phyloP scores from a whole-genome alignment of 2,329 filamentous ascomycete genomes.

The Claviceps arundinis region DNA sequence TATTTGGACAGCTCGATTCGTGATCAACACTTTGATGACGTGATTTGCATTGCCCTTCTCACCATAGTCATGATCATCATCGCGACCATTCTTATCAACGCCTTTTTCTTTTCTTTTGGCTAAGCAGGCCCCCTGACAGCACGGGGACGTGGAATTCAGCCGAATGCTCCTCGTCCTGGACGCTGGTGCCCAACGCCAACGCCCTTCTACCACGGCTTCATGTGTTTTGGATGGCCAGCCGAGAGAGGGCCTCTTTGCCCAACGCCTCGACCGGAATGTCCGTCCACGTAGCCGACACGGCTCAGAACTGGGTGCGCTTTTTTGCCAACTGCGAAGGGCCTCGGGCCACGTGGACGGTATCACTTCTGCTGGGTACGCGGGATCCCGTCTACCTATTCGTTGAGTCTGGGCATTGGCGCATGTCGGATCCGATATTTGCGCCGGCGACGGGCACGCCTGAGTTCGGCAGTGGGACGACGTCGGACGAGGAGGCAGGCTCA shows the following conservation, averaged over 20 bases:
- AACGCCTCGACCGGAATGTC: constrained; percentile 56
- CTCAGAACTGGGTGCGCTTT: constrained; percentile 69
- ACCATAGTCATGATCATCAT: too few species aligned
- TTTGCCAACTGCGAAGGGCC: constrained; percentile 68
- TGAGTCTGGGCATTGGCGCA: constrained; percentile 56
- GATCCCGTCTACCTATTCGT: constrained; percentile 65
- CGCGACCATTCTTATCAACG: constrained; percentile 5
- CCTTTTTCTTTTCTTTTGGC: too few species aligned
- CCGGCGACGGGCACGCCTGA: constrained; percentile 82
- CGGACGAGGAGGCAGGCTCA: constrained; percentile 48
- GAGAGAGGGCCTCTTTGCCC: constrained; percentile 62
- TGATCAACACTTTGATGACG: constrained; percentile 58
- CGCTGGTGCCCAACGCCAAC: constrained; percentile 11
- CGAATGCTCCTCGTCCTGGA: constrained; percentile 69
- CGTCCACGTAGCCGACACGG: constrained; percentile 60
- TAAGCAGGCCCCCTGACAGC: constrained; percentile 12
- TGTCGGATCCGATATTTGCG: constrained; percentile 53
- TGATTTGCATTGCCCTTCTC: too few species aligned
- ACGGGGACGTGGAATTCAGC: constrained; percentile 73
- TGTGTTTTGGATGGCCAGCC: constrained; percentile 76
- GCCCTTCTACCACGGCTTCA: constrained; percentile 74
- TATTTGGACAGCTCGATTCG: constrained; percentile 48
- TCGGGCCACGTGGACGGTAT: constrained; percentile 59
- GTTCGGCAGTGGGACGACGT: constrained; percentile 80
- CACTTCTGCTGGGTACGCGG: constrained; percentile 58